Percentiles rank a stretch among this genome's conserved stretches.
phyloP scores from a whole-genome alignment of 2,329 filamentous ascomycete genomes.

The Claviceps monticola region DNA sequence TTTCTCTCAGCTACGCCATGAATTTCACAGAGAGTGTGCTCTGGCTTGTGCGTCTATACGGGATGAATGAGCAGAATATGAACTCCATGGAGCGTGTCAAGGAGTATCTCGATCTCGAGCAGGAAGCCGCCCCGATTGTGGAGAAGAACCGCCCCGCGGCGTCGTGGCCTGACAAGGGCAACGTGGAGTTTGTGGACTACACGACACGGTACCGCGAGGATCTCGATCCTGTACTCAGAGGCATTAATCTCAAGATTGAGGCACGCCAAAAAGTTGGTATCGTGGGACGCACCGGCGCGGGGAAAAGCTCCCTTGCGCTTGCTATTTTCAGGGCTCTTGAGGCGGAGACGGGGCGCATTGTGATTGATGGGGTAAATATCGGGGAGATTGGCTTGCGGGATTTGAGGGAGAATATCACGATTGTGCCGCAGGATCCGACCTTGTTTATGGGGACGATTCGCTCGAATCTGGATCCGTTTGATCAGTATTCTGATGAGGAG shows the following conservation, averaged over 20 bases:
- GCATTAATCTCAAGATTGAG: slow-evolving; percentile 74
- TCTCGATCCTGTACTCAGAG: slow-evolving; percentile 71
- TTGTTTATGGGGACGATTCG: slow-evolving; percentile 87
- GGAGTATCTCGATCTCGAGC: slow-evolving; percentile 92
- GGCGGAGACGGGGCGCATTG: slow-evolving; percentile 75
- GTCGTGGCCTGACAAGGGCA: slow-evolving; percentile 76
- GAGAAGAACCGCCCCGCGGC: slow-evolving; percentile 62
- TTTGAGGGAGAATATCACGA: slow-evolving; percentile 84
- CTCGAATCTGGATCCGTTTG: slow-evolving; percentile 86
- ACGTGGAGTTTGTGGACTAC: slow-evolving; percentile 80
- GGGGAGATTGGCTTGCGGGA: slow-evolving; percentile 83
- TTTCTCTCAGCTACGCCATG: slow-evolving; percentile 90
- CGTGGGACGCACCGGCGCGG: slow-evolving; percentile 86
- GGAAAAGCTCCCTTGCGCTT: slow-evolving; percentile 88
- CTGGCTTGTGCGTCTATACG: slow-evolving; percentile 90
- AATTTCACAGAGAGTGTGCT: slow-evolving; percentile 94
- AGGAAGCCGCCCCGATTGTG: slow-evolving; percentile 70
- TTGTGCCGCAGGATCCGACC: slow-evolving; percentile 94
- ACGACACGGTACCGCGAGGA: slow-evolving; percentile 80
- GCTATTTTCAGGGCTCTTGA: slow-evolving; percentile 90
- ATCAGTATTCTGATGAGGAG: slow-evolving; percentile 75
- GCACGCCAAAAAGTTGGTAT: slow-evolving; percentile 89
- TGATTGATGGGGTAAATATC: slow-evolving; percentile 87
- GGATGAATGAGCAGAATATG: slow-evolving; percentile 97
- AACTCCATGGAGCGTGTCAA: slow-evolving; percentile 96